Evolutionary conservation across 805 yeast species (phyloP).

Genomic region (Starmerella apis): DNA sequence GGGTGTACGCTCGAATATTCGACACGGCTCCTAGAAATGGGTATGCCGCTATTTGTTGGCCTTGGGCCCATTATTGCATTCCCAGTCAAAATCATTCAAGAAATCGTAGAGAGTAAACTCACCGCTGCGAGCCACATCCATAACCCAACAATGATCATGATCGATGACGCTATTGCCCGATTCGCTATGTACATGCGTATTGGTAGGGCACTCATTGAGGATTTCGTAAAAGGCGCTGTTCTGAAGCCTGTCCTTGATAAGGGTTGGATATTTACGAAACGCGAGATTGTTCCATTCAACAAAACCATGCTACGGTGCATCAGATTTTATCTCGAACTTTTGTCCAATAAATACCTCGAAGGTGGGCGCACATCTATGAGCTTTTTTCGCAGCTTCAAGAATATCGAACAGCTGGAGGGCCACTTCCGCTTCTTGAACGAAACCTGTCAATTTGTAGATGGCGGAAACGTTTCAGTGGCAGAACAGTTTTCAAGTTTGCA

Average conservation of each 20-base stretch:
- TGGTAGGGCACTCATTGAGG: conserved; percentile 63
- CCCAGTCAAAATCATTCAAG: conserved; percentile 71
- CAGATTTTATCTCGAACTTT: conserved; percentile 54
- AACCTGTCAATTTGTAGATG: conserved; percentile 67
- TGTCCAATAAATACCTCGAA: conserved; percentile 69
- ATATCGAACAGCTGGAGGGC: conserved; percentile 76
- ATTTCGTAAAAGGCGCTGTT: conserved; percentile 43
- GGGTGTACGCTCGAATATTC: conserved; percentile 55
- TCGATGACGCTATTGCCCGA: conserved; percentile 85
- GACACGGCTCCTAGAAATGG: conserved; percentile 48
- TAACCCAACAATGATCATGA: conserved; percentile 89
- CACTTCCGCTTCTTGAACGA: conserved; percentile 71
- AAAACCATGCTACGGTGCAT: conserved; percentile 62
- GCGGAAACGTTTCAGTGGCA: conserved; percentile 72
- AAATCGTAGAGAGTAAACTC: conserved; percentile 62
- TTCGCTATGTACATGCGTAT: conserved; percentile 65
- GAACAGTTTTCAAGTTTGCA: conserved; percentile 61
- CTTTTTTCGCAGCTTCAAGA: conserved; percentile 74
- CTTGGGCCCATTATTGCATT: conserved; percentile 58
- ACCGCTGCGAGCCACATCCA: conserved; percentile 65
- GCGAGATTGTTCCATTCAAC: conserved; percentile 56
- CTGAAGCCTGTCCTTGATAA: conserved; percentile 41
- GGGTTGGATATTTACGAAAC: conserved; percentile 62
- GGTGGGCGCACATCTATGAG: conserved; percentile 44
- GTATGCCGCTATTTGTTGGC: conserved; percentile 56